These are phyloP conservation scores for Dioscorea zingiberensis DNA, from an alignment of 106 monocot species.

Conservation along the genomic window DNA sequence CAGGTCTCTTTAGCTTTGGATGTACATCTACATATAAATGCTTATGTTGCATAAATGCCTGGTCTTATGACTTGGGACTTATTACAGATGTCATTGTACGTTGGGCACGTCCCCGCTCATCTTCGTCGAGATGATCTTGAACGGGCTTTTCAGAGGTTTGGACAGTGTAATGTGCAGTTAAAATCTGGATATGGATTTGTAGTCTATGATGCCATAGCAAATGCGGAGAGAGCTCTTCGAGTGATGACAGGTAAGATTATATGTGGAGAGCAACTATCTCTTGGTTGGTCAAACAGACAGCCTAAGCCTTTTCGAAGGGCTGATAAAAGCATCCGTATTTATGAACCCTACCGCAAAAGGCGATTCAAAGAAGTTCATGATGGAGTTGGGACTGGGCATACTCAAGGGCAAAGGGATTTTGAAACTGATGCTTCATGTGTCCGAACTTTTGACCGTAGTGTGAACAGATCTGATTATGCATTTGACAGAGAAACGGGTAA, in stretches of 20 bases:
- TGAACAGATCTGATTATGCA: slow-evolving; percentile 6
- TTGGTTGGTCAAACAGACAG: slow-evolving; percentile 66
- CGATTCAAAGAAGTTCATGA: slow-evolving; percentile 16
- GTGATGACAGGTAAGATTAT: slow-evolving; percentile 43
- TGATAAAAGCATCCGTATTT: slow-evolving; percentile 19
- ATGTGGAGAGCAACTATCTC: slow-evolving; percentile 47
- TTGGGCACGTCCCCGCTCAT: slow-evolving; percentile 47
- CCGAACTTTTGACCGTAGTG: slow-evolving; percentile 10
- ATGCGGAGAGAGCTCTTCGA: slow-evolving; percentile 60
- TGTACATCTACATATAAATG: background rate
- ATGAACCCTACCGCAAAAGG: slow-evolving; percentile 29
- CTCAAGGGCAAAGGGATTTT: slow-evolving; percentile 14
- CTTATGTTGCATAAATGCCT: background rate
- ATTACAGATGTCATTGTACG: slow-evolving; percentile 68
- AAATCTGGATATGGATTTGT: slow-evolving; percentile 80
- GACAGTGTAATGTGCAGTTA: slow-evolving; percentile 33
- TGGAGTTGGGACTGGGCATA: slow-evolving; percentile 11
- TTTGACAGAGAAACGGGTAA: slow-evolving; percentile 16
- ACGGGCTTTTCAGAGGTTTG: slow-evolving; percentile 58
- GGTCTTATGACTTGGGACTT: background rate
- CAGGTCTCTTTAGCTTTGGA: background rate
- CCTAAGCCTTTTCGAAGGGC: slow-evolving; percentile 31
- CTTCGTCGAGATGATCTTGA: slow-evolving; percentile 46
- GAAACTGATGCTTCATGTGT: background rate
- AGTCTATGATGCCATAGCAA: slow-evolving; percentile 42